Base-by-base conservation (phyloP, 345 rosid species). In the Clarkia xantiana region DNA sequence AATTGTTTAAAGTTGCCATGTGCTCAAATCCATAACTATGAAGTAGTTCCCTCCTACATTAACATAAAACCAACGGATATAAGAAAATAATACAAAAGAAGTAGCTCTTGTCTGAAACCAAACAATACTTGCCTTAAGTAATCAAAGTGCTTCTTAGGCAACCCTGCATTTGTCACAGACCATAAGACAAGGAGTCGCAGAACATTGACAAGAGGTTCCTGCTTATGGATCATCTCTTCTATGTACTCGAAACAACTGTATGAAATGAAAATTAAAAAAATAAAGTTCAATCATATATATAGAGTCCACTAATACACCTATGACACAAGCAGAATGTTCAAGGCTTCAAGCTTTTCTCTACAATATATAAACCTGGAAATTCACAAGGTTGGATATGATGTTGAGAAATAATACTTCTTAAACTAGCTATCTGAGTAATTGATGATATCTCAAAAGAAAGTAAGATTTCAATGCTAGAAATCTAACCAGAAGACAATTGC, bases 1-100 rank as follows among this genome's bases (percentile, higher is more conserved):
- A 74, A 69, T 86, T 91, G 69, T 69, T 73, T 76, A 84, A 66
- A 10, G 85, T 67, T 36, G 58, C 79, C 71, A 86, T 76, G 63
- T 91, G 87, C 76, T 86, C 98, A 79, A 91, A 86, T 57, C 98
- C 96, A 71, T 91, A 86, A 60, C 96, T 80, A 66, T 91, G 98
- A 56, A 91, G 98, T 56, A 91, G 70, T 66, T 91, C 98, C 76
- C 78, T 76, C 87, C 95, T 91, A 69, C 51, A 79, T 47, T 54
- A 75, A 47, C 45, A 19, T 50, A 34, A 14, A 38, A 36, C 6
- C 10, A 38, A 34, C 36, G 36, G 11, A 46, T 16, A 22, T 9
- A 20, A 12, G 13, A 17, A 18, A 25, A 44, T 54, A 51, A n/a
- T n/a, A n/a, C n/a, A n/a, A 52, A 50, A 50, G 13, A 42, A 23